Evolutionary conservation across 352 stramenopile species (phyloP).

Genomic region (Pythium rhizo-oryzae): DNA sequence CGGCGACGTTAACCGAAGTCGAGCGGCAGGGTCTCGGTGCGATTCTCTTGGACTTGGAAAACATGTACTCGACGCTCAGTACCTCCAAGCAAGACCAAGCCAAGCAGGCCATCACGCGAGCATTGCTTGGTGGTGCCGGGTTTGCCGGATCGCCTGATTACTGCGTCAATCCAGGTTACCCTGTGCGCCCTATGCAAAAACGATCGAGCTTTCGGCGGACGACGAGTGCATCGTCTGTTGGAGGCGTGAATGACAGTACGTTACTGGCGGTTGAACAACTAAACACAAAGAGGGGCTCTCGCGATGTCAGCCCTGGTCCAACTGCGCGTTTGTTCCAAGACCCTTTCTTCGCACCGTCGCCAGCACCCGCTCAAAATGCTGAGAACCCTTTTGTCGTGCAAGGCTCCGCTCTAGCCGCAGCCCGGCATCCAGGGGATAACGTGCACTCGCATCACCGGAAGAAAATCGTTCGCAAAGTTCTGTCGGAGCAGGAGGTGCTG

Average conservation of each 20-base stretch:
- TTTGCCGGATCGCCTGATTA: background rate
- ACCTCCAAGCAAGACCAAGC: slow-evolving; percentile 39
- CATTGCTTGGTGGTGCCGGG: slow-evolving; percentile 23
- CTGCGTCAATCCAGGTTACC: slow-evolving; percentile 14
- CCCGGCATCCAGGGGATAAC: background rate
- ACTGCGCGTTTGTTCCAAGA: slow-evolving; percentile 3
- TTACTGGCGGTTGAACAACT: background rate
- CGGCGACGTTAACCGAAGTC: slow-evolving; percentile 32
- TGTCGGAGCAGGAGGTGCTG: slow-evolving; percentile 37
- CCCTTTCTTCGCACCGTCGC: background rate
- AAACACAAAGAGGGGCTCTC: background rate
- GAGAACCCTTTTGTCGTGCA: slow-evolving; percentile 6
- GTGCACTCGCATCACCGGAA: slow-evolving; percentile 30
- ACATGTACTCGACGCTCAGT: slow-evolving; percentile 41
- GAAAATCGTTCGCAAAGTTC: slow-evolving; percentile 41
- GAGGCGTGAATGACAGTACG: background rate
- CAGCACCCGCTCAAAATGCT: background rate
- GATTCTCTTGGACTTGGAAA: slow-evolving; percentile 55
- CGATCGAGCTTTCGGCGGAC: background rate
- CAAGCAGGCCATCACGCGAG: slow-evolving; percentile 22
- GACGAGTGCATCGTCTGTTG: background rate
- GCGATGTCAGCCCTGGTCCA: background rate
- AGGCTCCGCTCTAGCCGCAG: slow-evolving; percentile 7
- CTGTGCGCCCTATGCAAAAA: background rate
- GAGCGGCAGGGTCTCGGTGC: slow-evolving; percentile 42